phyloP scores from a whole-genome alignment of 2,329 filamentous ascomycete genomes.

The Penicillium sp. region DNA sequence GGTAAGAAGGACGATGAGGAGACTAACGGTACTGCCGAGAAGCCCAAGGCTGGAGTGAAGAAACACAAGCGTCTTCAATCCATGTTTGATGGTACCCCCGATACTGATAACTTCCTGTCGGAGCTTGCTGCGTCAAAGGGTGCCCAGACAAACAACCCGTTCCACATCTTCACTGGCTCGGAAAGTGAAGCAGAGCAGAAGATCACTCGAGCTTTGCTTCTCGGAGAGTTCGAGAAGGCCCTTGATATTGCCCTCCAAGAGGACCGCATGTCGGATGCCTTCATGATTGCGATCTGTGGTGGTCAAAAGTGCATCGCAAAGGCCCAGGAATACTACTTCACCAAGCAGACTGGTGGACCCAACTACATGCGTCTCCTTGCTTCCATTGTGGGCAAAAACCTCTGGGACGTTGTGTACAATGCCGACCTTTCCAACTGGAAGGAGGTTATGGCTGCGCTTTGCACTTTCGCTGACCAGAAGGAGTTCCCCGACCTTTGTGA shows the following conservation, averaged over 20 bases:
- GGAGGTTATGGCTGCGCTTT: constrained; percentile 92
- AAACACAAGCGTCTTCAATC: constrained; percentile 68
- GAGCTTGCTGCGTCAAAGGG: constrained; percentile 84
- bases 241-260: constrained; percentile 86
- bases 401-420: constrained; percentile 98
- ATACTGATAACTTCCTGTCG: constrained; percentile 82
- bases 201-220: constrained; percentile 83
- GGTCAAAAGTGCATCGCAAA: constrained; percentile 92
- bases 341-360: constrained; percentile 75
- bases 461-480: constrained; percentile 86
- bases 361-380: constrained; percentile 90
- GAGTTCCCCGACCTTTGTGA: constrained; percentile 97
- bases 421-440: constrained; percentile 93
- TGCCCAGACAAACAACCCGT: constrained; percentile 90
- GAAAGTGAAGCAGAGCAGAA: constrained; percentile 81
- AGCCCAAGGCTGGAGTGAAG: constrained; percentile 48
- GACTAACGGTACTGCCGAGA: constrained; percentile 48
- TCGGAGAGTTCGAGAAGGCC: constrained; percentile 87
- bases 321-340: constrained; percentile 87
- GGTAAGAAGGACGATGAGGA: constrained; percentile 38
- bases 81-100: constrained; percentile 74
- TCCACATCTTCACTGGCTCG: constrained; percentile 81
- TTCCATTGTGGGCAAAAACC: constrained; percentile 91
- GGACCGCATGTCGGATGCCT: constrained; percentile 89
- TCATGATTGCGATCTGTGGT: constrained; percentile 96